A percentile compares a stretch with the other conserved stretches of the same genome.
Evolutionary conservation across 768 basidiomycete species (phyloP).

Genomic region (Flagelloscypha sp.): DNA sequence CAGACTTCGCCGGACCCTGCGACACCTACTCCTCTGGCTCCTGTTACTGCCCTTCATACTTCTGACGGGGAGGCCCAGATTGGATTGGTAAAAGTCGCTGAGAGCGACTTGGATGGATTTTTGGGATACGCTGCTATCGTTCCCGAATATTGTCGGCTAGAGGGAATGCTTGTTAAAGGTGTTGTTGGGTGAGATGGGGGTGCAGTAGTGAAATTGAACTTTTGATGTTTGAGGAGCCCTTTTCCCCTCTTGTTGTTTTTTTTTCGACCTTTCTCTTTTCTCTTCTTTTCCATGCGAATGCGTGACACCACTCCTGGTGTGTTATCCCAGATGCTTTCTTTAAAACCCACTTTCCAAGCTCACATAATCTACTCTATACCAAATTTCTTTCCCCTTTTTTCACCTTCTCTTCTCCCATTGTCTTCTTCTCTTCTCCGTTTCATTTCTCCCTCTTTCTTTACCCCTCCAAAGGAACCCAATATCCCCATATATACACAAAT

Average conservation of each 20-base stretch:
- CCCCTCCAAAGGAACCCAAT: too few species aligned
- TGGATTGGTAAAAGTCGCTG: slow-evolving; percentile 75
- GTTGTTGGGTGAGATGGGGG: slow-evolving; percentile 27
- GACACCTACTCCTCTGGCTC: slow-evolving; percentile 54
- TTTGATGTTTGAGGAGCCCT: neutral
- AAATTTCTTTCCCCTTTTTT: too few species aligned
- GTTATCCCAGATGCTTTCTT: too few species aligned
- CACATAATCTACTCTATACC: too few species aligned
- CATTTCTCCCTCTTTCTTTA: too few species aligned
- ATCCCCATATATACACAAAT: too few species aligned
- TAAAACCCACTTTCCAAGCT: too few species aligned
- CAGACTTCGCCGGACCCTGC: slow-evolving; percentile 20
- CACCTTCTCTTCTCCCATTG: too few species aligned
- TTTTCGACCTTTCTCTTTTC: neutral
- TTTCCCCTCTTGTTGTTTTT: neutral
- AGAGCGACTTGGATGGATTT: slow-evolving; percentile 78
- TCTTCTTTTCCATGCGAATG: neutral
- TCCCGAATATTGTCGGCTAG: slow-evolving; percentile 74
- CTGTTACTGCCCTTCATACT: slow-evolving; percentile 65
- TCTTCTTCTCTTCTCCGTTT: too few species aligned
- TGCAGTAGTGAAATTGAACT: too few species aligned
- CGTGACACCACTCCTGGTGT: too few species aligned
- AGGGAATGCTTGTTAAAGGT: slow-evolving; percentile 67
- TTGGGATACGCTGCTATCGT: slow-evolving; percentile 81
- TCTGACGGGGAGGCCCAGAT: slow-evolving; percentile 65